Evolutionary conservation across 345 rosid genomes (phyloP), one percentile per base, ranked within the genome.

Genomic region (Sonneratia alba): DNA sequence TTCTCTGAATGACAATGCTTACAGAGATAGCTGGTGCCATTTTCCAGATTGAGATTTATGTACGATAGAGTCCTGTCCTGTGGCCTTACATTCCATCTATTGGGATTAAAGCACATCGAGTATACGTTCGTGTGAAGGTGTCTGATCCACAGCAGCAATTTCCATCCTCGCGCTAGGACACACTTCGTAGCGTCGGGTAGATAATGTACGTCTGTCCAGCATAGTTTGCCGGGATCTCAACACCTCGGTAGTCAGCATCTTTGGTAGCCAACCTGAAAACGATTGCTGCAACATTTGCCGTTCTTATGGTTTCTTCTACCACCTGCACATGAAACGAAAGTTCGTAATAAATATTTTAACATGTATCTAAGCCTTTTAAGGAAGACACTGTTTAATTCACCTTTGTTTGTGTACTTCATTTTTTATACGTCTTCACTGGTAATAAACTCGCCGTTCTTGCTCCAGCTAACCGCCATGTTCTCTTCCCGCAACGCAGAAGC

Each of bases 81-180:
- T 11, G 21, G 11, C 21, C 83, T 69, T 79, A 82, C 83, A 45
- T 81, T 72, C 86, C 86, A 86, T 77, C 79, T 80, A 3, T 83
- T 79, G 2, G 84, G 89, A 56, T 86, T 80, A n/a, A 82, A 83
- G 71, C 83, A 71, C 73, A 77, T 32, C 0, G 85, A 85, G 76
- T 75, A 76, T 34, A 81, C 71, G 74, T 81, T 49, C 8, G 73
- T 79, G 43, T 80, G 89, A 14, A 75, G 74, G 59, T 83, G 81
- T 47, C 84, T 74, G 48, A 73, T 6, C 87, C 82, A 86, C 6
- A 74, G 2, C 24, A 82, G 51, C 21, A 83, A 83, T 38, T 68
- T 81, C 85, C 87, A 83, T 13, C 51, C 69, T 53, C 18, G 13
- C 59, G 5, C 22, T 21, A 53, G 5, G 22, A 6, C n/a, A 2